Conservation (phyloP, 345 rosid species). For the Euphorbia lathyris region DNA sequence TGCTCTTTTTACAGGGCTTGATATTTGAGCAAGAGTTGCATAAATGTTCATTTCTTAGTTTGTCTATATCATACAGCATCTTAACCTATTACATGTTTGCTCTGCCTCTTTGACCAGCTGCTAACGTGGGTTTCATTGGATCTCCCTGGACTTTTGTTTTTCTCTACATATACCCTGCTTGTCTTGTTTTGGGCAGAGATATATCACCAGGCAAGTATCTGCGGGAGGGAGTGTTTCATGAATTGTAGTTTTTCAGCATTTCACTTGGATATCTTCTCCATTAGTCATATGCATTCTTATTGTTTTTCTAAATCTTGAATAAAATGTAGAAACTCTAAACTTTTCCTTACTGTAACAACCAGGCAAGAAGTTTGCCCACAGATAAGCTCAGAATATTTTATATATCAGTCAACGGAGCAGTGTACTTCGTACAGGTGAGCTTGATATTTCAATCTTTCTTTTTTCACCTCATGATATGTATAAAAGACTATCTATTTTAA, state of each 20-base stretch:
- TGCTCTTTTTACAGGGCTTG: not conserved
- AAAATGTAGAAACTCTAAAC: slow-evolving; percentile 19
- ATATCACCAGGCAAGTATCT: slow-evolving; percentile 84
- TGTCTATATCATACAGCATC: not conserved
- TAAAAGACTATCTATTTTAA: too few relatives aligned
- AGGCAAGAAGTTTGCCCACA: slow-evolving; percentile 97
- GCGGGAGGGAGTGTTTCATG: not conserved
- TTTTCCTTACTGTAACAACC: slow-evolving; percentile 27
- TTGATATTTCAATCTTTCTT: not conserved
- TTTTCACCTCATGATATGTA: too few relatives aligned
- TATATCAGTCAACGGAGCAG: slow-evolving; percentile 51
- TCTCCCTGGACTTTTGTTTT: slow-evolving; percentile 85
- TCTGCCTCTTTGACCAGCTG: slow-evolving; percentile 48
- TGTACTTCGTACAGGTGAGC: slow-evolving; percentile 79
- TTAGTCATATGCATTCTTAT: not conserved
- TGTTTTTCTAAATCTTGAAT: not conserved
- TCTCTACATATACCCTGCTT: slow-evolving; percentile 87
- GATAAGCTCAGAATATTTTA: slow-evolving; percentile 74
- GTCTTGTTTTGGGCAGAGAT: slow-evolving; percentile 99
- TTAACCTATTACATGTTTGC: slow-evolving; percentile 4
- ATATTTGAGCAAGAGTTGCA: not conserved
- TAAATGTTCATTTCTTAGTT: not conserved
- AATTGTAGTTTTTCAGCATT: not conserved
- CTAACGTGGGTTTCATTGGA: slow-evolving; percentile 62
- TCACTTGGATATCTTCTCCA: not conserved